These are phyloP conservation scores for Malassezia equina DNA, from an alignment of 1,284 basidiomycete species.

Conservation along the genomic window DNA sequence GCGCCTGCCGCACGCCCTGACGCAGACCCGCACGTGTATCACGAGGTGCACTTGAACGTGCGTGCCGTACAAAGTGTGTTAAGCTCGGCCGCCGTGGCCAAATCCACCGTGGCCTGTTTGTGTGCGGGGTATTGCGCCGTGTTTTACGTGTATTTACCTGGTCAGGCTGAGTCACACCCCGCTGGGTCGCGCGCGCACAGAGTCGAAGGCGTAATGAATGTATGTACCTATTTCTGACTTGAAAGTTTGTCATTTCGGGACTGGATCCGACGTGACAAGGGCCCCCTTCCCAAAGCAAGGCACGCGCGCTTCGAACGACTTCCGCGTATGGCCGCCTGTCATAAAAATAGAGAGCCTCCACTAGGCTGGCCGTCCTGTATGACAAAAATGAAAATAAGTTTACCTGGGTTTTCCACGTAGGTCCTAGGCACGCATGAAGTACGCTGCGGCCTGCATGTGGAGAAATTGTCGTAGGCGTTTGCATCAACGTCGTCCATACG, in stretches of 20 bases:
- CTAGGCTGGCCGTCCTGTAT: neutral
- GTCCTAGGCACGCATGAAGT: neutral
- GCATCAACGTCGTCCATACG: neutral
- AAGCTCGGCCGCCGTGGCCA: neutral
- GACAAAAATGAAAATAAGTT: neutral
- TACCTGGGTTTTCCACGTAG: neutral
- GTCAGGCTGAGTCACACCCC: neutral
- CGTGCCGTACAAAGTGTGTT: conserved; percentile 12
- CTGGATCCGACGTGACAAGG: neutral
- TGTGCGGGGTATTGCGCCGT: conserved; percentile 11
- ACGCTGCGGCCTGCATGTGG: too few relatives aligned
- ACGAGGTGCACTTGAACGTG: conserved; percentile 11
- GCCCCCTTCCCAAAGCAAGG: neutral
- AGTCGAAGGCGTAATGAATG: conserved; percentile 10
- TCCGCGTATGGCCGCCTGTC: neutral
- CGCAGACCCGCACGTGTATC: neutral
- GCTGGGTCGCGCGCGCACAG: neutral
- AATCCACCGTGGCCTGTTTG: conserved; percentile 14
- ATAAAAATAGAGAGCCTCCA: neutral
- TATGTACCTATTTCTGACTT: neutral
- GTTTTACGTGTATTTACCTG: conserved; percentile 13
- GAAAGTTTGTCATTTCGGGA: neutral
- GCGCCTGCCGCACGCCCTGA: neutral
- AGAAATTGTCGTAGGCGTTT: neutral
- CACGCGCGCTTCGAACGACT: neutral